phyloP scores from a whole-genome alignment of 345 rosid species.

The Eucalyptus polyanthemos region DNA sequence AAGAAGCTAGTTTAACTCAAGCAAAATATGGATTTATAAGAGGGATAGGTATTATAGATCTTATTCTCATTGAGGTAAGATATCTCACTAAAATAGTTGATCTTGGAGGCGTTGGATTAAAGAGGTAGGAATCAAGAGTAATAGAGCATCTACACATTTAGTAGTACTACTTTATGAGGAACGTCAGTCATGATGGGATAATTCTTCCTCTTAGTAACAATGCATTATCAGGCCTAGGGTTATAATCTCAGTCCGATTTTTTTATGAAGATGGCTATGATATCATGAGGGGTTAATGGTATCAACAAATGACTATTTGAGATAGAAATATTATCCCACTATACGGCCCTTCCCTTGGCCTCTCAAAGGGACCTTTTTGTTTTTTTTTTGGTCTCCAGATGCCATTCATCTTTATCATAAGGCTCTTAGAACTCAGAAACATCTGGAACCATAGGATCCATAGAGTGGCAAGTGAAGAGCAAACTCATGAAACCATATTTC shows the following conservation, averaged over 20 bases:
- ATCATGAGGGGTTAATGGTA: background rate
- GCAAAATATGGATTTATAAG: background rate
- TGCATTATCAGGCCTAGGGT: background rate
- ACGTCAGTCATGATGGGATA: background rate
- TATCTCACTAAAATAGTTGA: too few species aligned
- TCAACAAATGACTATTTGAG: background rate
- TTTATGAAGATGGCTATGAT: background rate
- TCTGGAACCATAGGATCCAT: background rate
- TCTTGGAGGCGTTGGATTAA: background rate
- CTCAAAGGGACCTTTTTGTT: background rate
- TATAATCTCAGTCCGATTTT: too few species aligned
- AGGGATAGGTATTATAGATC: background rate
- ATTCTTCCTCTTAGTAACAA: too few species aligned
- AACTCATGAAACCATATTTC: background rate
- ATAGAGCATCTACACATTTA: background rate
- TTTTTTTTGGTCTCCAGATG: background rate
- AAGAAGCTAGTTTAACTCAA: background rate
- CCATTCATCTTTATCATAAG: background rate
- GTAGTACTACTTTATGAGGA: background rate
- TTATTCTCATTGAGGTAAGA: background rate
- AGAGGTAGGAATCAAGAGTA: background rate
- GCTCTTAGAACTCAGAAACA: background rate
- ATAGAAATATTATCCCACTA: background rate
- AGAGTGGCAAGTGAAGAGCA: background rate
- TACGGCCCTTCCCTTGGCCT: background rate